These are phyloP conservation scores for Liquidambar formosana DNA, from an alignment of 164 flowering plant species.

Conservation along the genomic window DNA sequence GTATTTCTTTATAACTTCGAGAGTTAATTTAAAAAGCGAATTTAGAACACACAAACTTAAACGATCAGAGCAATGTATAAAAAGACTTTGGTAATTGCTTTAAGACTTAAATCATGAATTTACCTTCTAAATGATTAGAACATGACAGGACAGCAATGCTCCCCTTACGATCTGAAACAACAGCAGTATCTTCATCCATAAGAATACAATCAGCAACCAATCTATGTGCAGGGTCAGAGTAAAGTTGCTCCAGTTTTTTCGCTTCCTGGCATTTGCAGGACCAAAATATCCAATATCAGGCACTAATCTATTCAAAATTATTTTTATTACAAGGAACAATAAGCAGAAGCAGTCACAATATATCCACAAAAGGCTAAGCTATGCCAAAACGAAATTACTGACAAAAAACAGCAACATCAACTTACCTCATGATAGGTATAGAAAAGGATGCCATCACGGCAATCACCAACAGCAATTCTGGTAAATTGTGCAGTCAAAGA, in stretches of 20 bases:
- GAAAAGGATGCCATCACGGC: slow-evolving; percentile 95
- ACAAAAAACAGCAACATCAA: not conserved
- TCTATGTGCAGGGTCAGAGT: slow-evolving; percentile 85
- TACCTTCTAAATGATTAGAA: slow-evolving; percentile 62
- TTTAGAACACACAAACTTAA: too few relatives aligned
- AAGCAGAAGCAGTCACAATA: not conserved
- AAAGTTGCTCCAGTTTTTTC: slow-evolving; percentile 74
- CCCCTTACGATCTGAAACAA: slow-evolving; percentile 91
- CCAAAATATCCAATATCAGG: not conserved
- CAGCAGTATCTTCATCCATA: slow-evolving; percentile 71
- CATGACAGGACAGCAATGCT: slow-evolving; percentile 70
- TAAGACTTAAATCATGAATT: not conserved
- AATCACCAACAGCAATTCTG: slow-evolving; percentile 96
- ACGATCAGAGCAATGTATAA: too few relatives aligned
- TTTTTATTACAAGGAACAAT: too few relatives aligned
- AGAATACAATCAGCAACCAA: slow-evolving; percentile 92
- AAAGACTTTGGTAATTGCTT: not conserved
- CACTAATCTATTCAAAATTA: too few relatives aligned
- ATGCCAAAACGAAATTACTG: not conserved
- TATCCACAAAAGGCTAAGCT: not conserved
- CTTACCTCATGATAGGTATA: slow-evolving; percentile 83
- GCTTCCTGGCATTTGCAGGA: slow-evolving; percentile 44
- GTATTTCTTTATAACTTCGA: too few relatives aligned
- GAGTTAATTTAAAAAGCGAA: too few relatives aligned
- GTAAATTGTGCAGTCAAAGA: slow-evolving; percentile 69